Base-by-base conservation (phyloP, 768 basidiomycete genomes). In the Mycena epipterygia region DNA sequence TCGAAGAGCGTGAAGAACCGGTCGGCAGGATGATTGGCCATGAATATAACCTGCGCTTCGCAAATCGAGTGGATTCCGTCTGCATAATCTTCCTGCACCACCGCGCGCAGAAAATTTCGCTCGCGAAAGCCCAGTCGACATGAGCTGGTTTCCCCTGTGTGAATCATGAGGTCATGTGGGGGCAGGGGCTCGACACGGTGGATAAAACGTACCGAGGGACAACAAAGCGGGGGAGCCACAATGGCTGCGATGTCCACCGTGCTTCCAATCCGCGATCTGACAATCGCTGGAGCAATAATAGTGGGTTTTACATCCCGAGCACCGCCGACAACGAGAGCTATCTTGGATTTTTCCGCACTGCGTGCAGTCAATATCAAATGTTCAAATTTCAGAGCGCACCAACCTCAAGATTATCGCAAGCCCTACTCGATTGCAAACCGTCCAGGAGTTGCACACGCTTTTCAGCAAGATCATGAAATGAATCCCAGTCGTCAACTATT, bases 401-500 rank as follows among this genome's bases (percentile, higher is more conserved):
- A 33, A 64, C 63, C 21, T 44, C 63, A 5, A 56, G 27, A 56
- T 64, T 64, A 46, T 64, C 63, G 41, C 63, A 64, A 13, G 63
- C 41, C 42, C 37, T 41, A n/a, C 29, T 16, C 23, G 8, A 13
- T 44, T 25, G 5, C 21, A 37, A 5, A 8, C n/a, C 16, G 8
- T 41, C 14, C n/a, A 44, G 42, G 17, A 64, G 25, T 27, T n/a
- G 3, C 23, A 44, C 30, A n/a, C 41, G 35, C 9, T 23, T 42
- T 21, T 33, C 11, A 17, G 37, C 63, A 13, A 44, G 39, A 9
- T 16, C 5, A 17, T 27, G 27, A 21, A 64, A 55, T 23, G 9
- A 6, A 27, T 9, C n/a, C 63, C 63, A 64, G 17, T 46, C 41
- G 30, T 55, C 30, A 13, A 33, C 37, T 30, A 55, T 44, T n/a